These are phyloP conservation scores for Clonostachys solani DNA, from an alignment of 2,329 filamentous ascomycete species.

Conservation along the genomic window DNA sequence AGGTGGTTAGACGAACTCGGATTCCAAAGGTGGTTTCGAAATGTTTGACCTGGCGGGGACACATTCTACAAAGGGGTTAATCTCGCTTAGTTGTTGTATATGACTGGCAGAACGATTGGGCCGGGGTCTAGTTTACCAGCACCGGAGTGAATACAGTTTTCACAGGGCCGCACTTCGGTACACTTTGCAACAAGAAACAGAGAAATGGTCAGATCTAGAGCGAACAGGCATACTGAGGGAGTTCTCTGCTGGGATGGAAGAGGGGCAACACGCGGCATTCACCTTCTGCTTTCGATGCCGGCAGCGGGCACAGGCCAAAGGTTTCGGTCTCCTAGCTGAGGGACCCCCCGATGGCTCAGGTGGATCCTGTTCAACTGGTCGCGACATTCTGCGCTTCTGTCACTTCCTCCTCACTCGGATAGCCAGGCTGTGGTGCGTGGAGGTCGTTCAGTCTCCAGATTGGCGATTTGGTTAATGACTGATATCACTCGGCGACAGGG, in stretches of 20 bases:
- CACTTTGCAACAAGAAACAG: not conserved
- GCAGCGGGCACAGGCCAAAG: slow-evolving; percentile 3
- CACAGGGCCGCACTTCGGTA: slow-evolving; percentile 3
- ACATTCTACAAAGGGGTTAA: not conserved
- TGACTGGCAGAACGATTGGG: not conserved
- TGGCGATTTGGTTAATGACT: too few relatives aligned
- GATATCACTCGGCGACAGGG: too few relatives aligned
- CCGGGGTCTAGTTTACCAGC: not conserved
- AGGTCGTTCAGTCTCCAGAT: too few relatives aligned
- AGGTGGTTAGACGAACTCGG: not conserved
- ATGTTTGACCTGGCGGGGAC: not conserved
- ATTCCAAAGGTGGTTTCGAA: not conserved
- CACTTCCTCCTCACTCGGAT: too few relatives aligned
- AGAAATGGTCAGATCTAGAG: slow-evolving; percentile 1
- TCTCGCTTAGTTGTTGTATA: too few relatives aligned
- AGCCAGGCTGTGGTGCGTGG: too few relatives aligned
- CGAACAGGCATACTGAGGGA: not conserved
- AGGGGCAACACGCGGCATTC: not conserved
- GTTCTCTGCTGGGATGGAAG: not conserved
- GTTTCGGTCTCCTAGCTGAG: slow-evolving; percentile 1
- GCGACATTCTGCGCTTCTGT: too few relatives aligned
- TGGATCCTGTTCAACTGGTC: too few relatives aligned
- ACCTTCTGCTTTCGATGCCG: slow-evolving; percentile 6
- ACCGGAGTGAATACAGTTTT: slow-evolving; percentile 4
- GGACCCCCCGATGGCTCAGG: too few relatives aligned